Conservation (phyloP, 352 stramenopile species). For the Phytophthora palmivora region DNA sequence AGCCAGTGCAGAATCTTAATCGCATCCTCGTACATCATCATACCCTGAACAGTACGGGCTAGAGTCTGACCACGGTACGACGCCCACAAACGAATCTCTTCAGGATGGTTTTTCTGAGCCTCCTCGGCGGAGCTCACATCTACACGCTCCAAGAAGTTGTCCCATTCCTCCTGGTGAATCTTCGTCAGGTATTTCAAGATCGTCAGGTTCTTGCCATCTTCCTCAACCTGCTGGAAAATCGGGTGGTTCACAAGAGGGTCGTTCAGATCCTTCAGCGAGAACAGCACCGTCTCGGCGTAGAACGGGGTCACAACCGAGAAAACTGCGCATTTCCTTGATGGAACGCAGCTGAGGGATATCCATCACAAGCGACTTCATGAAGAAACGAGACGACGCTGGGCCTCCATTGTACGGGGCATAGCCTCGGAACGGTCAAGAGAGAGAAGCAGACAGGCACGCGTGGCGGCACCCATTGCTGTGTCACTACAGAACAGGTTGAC, state of each 20-base stretch:
- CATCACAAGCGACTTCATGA: slow-evolving; percentile 90
- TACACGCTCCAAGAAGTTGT: slow-evolving; percentile 87
- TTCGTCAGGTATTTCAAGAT: slow-evolving; percentile 89
- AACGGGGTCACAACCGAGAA: slow-evolving; percentile 88
- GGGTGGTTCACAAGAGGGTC: slow-evolving; percentile 85
- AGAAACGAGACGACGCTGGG: slow-evolving; percentile 82
- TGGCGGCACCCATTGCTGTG: slow-evolving; percentile 76
- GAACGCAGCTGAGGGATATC: slow-evolving; percentile 81
- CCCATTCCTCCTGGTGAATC: slow-evolving; percentile 86
- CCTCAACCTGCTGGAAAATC: slow-evolving; percentile 87
- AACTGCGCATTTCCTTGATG: slow-evolving; percentile 88
- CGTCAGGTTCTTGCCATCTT: slow-evolving; percentile 86
- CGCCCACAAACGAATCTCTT: slow-evolving; percentile 83
- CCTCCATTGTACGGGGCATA: slow-evolving; percentile 70
- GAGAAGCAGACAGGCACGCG: slow-evolving; percentile 67
- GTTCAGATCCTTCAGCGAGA: slow-evolving; percentile 83
- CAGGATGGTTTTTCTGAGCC: slow-evolving; percentile 70
- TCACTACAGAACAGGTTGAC: slow-evolving; percentile 80
- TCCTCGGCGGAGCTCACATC: slow-evolving; percentile 79
- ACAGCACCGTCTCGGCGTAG: slow-evolving; percentile 84
- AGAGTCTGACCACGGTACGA: slow-evolving; percentile 86
- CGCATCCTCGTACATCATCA: slow-evolving; percentile 90
- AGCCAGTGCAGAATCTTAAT: slow-evolving; percentile 90
- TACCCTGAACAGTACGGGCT: slow-evolving; percentile 79
- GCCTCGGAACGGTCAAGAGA: slow-evolving; percentile 72